Base-by-base conservation (phyloP, 75 land plant species). In the Sequoiadendron giganteum region DNA sequence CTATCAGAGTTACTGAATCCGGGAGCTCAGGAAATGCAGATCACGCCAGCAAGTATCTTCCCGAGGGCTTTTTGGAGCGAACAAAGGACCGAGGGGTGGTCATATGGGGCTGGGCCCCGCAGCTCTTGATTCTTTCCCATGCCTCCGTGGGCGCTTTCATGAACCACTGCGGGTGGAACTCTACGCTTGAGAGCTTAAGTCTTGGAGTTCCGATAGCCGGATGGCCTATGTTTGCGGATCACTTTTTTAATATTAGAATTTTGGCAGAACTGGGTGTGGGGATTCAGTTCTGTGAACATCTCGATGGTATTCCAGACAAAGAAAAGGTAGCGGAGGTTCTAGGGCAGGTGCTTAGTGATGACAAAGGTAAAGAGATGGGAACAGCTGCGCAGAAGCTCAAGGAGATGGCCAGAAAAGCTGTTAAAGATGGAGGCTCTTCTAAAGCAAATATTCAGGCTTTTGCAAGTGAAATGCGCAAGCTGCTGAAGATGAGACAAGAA, bases 101-200 rank as follows among this genome's bases (percentile, higher is more conserved):
- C 18, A 77, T 87, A 38, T 73, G 76, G 36, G 36, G 75, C 32
- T 87, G 88, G 88, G 88, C 84, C 1, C 88, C 88, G 0, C 75
- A 86, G 80, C 68, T 52, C 5, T 15, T 32, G 3, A 54, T 86
- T 5, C 86, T 86, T 21, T 43, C 68, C 10, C 86, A 86, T 54
- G 10, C 86, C 6, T 49, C 80, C 3, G 68, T 56, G 68, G 86
- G 86, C 3, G 83, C 30, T 3, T 86, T 86, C n/a, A 2, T 86
- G 38, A 45, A 10, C 25, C 86, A 86, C 32, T 86, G 86, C 19
- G 86, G 86, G 21, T 86, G 86, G 86, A 86, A 86, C n/a, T 86
- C 86, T 30, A 86, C 86, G 42, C 34, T 86, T 36, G 86, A 86
- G 80, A 54, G 58, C 58, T 36, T 86, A 32, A 45, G 6, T 3